Evolutionary conservation across 148 eudicot genomes (phyloP), one percentile per base, ranked within the genome.

Genomic region (Chenopodium quinoa): DNA sequence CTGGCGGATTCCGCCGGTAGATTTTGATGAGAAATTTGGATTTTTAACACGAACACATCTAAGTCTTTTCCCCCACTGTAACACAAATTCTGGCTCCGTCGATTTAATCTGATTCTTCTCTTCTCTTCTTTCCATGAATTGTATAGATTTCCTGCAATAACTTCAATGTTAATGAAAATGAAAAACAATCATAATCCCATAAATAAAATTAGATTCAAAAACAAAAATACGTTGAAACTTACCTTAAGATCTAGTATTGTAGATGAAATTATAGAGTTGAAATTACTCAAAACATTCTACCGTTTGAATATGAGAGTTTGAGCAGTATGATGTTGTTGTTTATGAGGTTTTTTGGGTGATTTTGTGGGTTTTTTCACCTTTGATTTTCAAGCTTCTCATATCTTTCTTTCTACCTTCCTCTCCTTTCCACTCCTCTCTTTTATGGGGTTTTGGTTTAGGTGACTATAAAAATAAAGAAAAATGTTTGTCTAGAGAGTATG

Each of bases 41-140:
- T 67, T 78, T 63, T 86, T 86, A 31, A 83, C 67, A 11, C 88
- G 75, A 34, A 83, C 82, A 34, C 86, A 78, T 84, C 82, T 17
- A 8, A 83, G 80, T 71, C 88, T 81, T 20, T 86, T 86, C 2
- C 88, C 88, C 88, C 88, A 84, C 73, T 84, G 88, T 13, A 86
- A n/a, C 17, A 86, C 81, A 78, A 83, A 80, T 75, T 83, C 86
- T 17, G 82, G 84, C 73, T 83, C 88, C 0, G 56, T 9, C n/a
- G 84, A 31, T 56, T 73, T 80, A 14, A 27, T 50, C 14, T 75
- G 73, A 70, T 75, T 67, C 32, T 75, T 75, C 3, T 75, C 81
- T 71, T 75, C 81, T 71, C 76, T 80, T 62, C 70, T 72, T 25
- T 82, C 80, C 84, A 82, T 82, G 20, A 4, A 25, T 25, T 9